A percentile compares a stretch with the other conserved stretches of the same genome.
Conservation (phyloP, 371 early-diverging fungal genomes). For the Rhizopus sp. region DNA sequence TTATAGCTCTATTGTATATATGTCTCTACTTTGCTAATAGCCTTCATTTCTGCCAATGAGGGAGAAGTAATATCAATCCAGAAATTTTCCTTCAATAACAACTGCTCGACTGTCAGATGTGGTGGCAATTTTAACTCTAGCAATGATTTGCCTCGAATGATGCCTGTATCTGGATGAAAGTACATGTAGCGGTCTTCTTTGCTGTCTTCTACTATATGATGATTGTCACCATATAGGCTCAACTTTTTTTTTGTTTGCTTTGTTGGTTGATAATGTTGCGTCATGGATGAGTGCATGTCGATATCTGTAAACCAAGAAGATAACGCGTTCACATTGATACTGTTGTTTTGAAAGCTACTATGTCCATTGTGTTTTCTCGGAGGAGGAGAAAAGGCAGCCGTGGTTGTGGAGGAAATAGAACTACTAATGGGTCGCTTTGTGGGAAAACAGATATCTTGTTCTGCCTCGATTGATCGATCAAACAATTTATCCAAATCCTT, state of each 20-base stretch:
- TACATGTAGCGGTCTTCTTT: conserved; percentile 26
- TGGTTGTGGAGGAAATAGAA: background rate
- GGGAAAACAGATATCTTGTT: conserved; percentile 30
- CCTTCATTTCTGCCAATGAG: conserved; percentile 75
- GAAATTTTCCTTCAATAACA: conserved; percentile 66
- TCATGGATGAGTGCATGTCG: background rate
- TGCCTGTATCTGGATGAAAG: conserved; percentile 46
- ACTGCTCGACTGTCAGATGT: conserved; percentile 34
- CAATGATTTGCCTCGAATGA: conserved; percentile 23
- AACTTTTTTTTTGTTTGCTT: conserved; percentile 17
- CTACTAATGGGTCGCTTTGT: conserved; percentile 2
- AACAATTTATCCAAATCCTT: conserved; percentile 26
- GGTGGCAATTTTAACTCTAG: conserved; percentile 21
- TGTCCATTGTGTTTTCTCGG: background rate
- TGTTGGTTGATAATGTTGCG: background rate
- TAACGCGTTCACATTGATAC: background rate
- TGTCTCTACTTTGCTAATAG: conserved; percentile 56
- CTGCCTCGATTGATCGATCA: conserved; percentile 18
- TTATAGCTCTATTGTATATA: conserved; percentile 5
- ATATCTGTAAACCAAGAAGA: conserved; percentile 6
- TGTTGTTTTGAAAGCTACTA: background rate
- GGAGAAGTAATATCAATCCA: conserved; percentile 91
- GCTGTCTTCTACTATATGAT: conserved; percentile 5
- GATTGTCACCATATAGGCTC: conserved; percentile 41
- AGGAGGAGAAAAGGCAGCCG: background rate